phyloP scores from a whole-genome alignment of 371 early-diverging fungal genomes.

The Coemansia sp. region DNA sequence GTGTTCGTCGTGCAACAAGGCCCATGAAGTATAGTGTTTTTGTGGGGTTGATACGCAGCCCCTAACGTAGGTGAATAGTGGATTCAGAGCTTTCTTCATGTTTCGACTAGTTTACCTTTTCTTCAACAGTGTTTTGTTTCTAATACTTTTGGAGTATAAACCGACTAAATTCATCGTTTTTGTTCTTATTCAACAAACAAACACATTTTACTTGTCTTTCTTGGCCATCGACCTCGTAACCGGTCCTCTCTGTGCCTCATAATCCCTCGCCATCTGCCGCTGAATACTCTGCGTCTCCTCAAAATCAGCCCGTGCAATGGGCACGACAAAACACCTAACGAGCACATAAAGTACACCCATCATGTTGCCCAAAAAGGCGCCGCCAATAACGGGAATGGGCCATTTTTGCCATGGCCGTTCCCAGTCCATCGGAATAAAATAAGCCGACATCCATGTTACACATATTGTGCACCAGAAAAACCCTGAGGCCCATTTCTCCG shows the following conservation, averaged over 20 bases:
- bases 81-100: neutral
- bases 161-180: neutral
- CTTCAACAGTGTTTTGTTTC: neutral
- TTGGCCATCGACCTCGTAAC: constrained; percentile 12
- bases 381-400: constrained; percentile 48
- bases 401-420: constrained; percentile 51
- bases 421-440: constrained; percentile 51
- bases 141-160: neutral
- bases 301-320: constrained; percentile 34
- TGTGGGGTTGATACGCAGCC: too few species aligned
- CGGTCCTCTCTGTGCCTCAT: neutral
- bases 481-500: constrained; percentile 47
- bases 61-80: too few species aligned
- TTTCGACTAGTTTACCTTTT: too few species aligned
- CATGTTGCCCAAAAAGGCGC: constrained; percentile 44
- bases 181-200: too few species aligned
- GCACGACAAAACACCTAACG: constrained; percentile 37
- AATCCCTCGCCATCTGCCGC: constrained; percentile 12
- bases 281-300: constrained; percentile 20
- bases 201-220: constrained; percentile 16
- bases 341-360: constrained; percentile 35
- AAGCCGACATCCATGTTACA: constrained; percentile 31
- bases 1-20: too few species aligned
- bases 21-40: too few species aligned
- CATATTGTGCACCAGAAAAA: constrained; percentile 45